phyloP scores from a whole-genome alignment of 2,329 filamentous ascomycete genomes.

The Rhynchosporium graminicola region DNA sequence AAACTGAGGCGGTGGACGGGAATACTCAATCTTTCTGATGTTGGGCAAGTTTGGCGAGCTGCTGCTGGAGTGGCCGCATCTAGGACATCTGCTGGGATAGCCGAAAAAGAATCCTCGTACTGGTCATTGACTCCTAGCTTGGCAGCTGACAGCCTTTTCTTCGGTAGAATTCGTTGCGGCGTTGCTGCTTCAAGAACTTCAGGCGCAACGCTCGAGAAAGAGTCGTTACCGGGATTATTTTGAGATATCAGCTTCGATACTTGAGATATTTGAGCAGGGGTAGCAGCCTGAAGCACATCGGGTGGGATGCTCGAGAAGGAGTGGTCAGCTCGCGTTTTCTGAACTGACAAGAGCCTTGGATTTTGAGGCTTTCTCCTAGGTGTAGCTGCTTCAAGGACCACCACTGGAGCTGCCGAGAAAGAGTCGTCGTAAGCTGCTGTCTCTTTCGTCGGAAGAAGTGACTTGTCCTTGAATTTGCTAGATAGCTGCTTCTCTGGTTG shows the following conservation, averaged over 20 bases:
- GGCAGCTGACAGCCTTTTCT: slow-evolving; percentile 11
- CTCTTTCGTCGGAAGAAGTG: slow-evolving; percentile 20
- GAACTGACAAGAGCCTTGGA: slow-evolving; percentile 25
- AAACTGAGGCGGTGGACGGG: slow-evolving; percentile 14
- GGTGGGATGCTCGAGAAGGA: slow-evolving; percentile 36
- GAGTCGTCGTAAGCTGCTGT: slow-evolving; percentile 27
- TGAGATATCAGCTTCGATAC: slow-evolving; percentile 25
- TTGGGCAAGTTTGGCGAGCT: slow-evolving; percentile 1
- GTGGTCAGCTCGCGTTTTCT: slow-evolving; percentile 26
- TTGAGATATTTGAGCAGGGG: slow-evolving; percentile 26
- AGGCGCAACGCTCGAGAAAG: slow-evolving; percentile 33
- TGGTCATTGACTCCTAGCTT: slow-evolving; percentile 17
- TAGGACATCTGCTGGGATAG: slow-evolving; percentile 24
- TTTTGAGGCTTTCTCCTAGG: slow-evolving; percentile 25
- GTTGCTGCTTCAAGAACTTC: slow-evolving; percentile 30
- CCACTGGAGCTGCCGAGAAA: slow-evolving; percentile 33
- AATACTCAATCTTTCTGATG: slow-evolving; percentile 17
- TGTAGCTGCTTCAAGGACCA: slow-evolving; percentile 32
- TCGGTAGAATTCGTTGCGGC: slow-evolving; percentile 17
- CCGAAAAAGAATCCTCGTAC: slow-evolving; percentile 36
- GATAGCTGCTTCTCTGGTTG: slow-evolving; percentile 23
- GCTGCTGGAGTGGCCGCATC: slow-evolving; percentile 21
- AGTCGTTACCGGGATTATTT: slow-evolving; percentile 27
- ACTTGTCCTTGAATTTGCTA: slow-evolving; percentile 23
- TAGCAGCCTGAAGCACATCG: slow-evolving; percentile 33